phyloP scores from a whole-genome alignment of 2,329 filamentous ascomycete species.

The Aspergillus ochraceus region DNA sequence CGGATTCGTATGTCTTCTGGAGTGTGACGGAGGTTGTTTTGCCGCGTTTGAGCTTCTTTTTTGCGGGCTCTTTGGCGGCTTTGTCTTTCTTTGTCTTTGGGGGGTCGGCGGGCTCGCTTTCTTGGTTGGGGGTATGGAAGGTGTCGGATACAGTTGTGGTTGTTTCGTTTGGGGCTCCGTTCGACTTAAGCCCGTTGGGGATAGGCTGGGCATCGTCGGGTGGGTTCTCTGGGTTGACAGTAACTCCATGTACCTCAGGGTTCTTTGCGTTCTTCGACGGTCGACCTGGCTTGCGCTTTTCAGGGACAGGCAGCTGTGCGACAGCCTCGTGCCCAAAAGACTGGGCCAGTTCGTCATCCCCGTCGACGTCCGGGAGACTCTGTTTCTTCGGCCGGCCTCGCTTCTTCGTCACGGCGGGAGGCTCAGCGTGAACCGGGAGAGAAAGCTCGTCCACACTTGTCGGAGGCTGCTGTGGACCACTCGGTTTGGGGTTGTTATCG shows the following conservation, averaged over 20 bases:
- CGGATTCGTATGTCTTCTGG: conserved; percentile 29
- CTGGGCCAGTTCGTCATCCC: conserved; percentile 30
- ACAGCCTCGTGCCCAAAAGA: conserved; percentile 3
- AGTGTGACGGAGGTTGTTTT: conserved; percentile 41
- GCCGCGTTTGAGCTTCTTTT: conserved; percentile 46
- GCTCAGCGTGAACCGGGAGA: conserved; percentile 24
- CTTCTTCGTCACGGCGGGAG: conserved; percentile 27
- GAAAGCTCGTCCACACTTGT: conserved; percentile 31
- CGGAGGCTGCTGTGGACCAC: conserved; percentile 20
- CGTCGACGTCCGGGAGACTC: conserved; percentile 22
- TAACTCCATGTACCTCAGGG: background rate
- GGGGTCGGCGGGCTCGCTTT: background rate
- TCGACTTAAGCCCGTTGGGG: background rate
- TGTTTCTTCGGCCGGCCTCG: conserved; percentile 34
- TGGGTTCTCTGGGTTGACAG: background rate
- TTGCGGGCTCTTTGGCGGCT: conserved; percentile 34
- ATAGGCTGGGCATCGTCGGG: background rate
- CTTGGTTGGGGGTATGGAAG: background rate
- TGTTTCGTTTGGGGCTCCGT: background rate
- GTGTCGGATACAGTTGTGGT: background rate
- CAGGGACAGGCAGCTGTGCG: conserved; percentile 8
- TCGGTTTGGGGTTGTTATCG: conserved; percentile 16
- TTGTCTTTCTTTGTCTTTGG: conserved; percentile 5
- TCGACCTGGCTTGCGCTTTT: conserved; percentile 22
- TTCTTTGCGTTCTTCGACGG: conserved; percentile 17